Base-by-base conservation (phyloP, 495 filamentous ascomycete genomes). In the Neurospora sp. region DNA sequence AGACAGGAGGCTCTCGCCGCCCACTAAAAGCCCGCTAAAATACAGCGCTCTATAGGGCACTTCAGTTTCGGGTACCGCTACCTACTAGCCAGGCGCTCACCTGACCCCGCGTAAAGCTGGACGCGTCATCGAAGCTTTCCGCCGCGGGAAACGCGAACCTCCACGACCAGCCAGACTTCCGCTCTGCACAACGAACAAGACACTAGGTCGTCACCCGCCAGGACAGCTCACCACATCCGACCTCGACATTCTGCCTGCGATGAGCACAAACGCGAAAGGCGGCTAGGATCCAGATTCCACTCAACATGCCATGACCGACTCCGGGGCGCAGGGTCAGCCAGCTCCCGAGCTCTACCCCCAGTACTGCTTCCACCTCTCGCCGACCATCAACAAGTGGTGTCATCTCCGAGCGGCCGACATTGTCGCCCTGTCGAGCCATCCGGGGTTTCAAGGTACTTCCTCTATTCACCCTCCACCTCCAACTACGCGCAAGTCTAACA, bases 321-420 rank as follows among this genome's bases (percentile, higher is more conserved):
- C 76, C 75, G 73, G 75, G 69, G 20, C 70, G 0, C 54, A 62
- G 54, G 54, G 27, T 27, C 27, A 62, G 54, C 54, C 54, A 66
- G 12, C 27, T 18, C 54, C 14, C 82, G 54, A 84, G 20, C 60
- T 93, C 79, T 97, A 97, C 79, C 93, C 94, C 18, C 90, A 91
- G 20, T 96, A 91, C 82, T 96, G 93, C 84, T 97, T 95, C 82
- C 82, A 86, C 71, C 87, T 91, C 8, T 97, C 96, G 10, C 92
- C 92, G 11, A 98, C 94, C 20, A 91, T 92, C 82, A 90, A 89
- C 78, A 83, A 85, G 78, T 98, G 94, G 95, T 93, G 91, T 79
- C 92, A 93, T 74, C 83, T 98, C 72, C 90, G 89, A 3, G 89
- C 88, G 2, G 80, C 84, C 60, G 93, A 96, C 77, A 88, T 98